phyloP scores from a whole-genome alignment of 345 rosid genomes.

The Odontarrhena argentea region DNA sequence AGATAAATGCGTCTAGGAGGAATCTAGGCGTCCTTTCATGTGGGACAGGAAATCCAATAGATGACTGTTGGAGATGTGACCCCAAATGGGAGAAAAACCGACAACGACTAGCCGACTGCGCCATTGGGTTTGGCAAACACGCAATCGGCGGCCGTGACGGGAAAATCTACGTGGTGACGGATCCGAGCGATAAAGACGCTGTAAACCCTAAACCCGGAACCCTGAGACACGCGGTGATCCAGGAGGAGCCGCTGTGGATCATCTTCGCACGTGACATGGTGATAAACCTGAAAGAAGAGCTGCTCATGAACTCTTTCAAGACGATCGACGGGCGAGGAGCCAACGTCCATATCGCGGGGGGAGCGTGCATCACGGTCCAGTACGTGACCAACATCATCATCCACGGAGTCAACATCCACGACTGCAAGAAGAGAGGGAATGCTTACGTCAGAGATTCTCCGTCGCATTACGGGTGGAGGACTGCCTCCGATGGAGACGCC shows the following conservation, averaged over 20 bases:
- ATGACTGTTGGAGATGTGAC: conserved; percentile 75
- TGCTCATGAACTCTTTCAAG: conserved; percentile 63
- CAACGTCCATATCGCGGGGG: conserved; percentile 56
- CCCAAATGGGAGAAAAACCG: conserved; percentile 57
- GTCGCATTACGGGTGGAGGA: conserved; percentile 63
- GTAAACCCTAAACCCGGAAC: conserved; percentile 70
- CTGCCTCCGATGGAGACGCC: conserved; percentile 63
- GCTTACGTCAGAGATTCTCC: conserved; percentile 69
- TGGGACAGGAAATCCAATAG: conserved; percentile 67
- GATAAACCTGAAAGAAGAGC: conserved; percentile 57
- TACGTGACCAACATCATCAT: conserved; percentile 60
- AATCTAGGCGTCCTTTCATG: conserved; percentile 61
- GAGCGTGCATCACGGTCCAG: conserved; percentile 70
- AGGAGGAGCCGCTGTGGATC: conserved; percentile 64
- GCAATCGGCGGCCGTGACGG: conserved; percentile 74
- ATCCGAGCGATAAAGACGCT: conserved; percentile 48
- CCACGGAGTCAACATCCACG: conserved; percentile 59
- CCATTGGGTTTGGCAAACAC: conserved; percentile 66
- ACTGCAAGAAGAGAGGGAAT: conserved; percentile 59
- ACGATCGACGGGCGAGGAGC: conserved; percentile 69
- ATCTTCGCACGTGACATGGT: conserved; percentile 64
- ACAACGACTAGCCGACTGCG: conserved; percentile 59
- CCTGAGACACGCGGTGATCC: conserved; percentile 62
- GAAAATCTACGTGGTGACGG: conserved; percentile 55
- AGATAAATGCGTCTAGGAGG: conserved; percentile 65